A percentile compares a stretch with the other conserved stretches of the same genome.
Evolutionary conservation across 1,284 basidiomycete genomes (phyloP).

Genomic region (Baeospora myosura): DNA sequence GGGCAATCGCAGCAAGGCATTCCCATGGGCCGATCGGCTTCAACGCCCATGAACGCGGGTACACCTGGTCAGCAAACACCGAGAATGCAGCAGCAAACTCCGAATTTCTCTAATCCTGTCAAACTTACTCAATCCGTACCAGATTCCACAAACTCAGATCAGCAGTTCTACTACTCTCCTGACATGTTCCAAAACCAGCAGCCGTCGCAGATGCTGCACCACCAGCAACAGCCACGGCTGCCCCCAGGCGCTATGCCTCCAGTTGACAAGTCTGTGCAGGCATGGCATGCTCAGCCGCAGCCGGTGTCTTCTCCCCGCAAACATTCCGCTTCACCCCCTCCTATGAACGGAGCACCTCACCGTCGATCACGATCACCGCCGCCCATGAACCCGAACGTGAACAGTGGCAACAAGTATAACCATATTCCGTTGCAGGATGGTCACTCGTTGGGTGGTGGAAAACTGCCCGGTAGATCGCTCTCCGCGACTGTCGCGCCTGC

Average conservation of each 20-base stretch:
- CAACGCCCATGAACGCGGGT: constrained; percentile 6
- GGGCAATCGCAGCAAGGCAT: constrained; percentile 15
- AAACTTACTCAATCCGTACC: constrained; percentile 11
- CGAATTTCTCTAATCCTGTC: constrained; percentile 15
- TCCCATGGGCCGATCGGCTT: too few species aligned
- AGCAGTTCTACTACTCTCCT: constrained; percentile 27
- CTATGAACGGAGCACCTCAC: constrained; percentile 16
- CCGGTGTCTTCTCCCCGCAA: constrained; percentile 17
- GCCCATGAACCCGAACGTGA: constrained; percentile 21
- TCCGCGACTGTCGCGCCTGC: constrained; percentile 54
- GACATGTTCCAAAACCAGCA: constrained; percentile 20
- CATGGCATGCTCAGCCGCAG: constrained; percentile 13
- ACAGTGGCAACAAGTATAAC: constrained; percentile 15
- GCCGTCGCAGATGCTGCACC: constrained; percentile 13
- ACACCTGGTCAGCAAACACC: constrained; percentile 15
- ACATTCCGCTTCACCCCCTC: constrained; percentile 29
- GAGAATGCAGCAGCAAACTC: constrained; percentile 21
- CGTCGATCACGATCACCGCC: constrained; percentile 31
- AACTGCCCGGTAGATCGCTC: constrained; percentile 54
- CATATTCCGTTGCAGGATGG: constrained; percentile 25
- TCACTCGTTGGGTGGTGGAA: constrained; percentile 15
- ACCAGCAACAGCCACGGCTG: constrained; percentile 31
- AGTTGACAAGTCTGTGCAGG: constrained; percentile 28
- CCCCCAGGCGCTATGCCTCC: constrained; percentile 61
- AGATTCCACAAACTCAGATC: constrained; percentile 10